These are phyloP conservation scores for Barnettozyma sucrosica DNA, from an alignment of 805 yeast species.

Conservation along the genomic window DNA sequence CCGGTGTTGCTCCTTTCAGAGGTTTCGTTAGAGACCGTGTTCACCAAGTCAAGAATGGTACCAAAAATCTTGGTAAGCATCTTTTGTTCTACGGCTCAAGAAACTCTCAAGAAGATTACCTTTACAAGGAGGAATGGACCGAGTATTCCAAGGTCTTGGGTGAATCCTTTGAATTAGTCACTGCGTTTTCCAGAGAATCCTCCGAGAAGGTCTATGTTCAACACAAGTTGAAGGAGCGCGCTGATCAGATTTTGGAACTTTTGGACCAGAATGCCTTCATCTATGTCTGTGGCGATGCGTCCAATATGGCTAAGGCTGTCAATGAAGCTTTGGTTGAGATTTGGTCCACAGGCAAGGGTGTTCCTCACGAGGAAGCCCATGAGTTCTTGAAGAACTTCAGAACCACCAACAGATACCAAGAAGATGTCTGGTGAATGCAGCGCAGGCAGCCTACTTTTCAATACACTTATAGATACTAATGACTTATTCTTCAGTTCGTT, in stretches of 20 bases:
- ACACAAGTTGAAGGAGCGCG: constrained; percentile 55
- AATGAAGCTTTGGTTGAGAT: constrained; percentile 62
- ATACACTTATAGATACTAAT: background rate
- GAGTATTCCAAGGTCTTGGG: constrained; percentile 53
- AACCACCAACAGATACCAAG: constrained; percentile 86
- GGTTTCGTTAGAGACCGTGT: constrained; percentile 89
- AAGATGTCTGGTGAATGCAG: constrained; percentile 81
- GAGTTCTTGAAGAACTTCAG: constrained; percentile 74
- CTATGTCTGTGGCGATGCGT: constrained; percentile 97
- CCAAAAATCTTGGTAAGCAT: constrained; percentile 59
- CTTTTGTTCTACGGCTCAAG: constrained; percentile 86
- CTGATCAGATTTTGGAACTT: constrained; percentile 33
- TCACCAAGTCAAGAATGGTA: constrained; percentile 41
- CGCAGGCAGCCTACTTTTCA: background rate
- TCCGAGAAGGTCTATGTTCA: constrained; percentile 74
- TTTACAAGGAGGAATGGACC: constrained; percentile 89
- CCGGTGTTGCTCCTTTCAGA: constrained; percentile 98
- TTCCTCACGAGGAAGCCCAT: constrained; percentile 62
- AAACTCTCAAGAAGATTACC: constrained; percentile 67
- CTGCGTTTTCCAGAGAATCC: constrained; percentile 83
- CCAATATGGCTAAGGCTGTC: constrained; percentile 92
- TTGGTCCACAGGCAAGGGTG: constrained; percentile 54
- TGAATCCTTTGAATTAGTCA: constrained; percentile 59
- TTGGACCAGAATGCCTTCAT: constrained; percentile 77
- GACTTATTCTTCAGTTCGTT: background rate